Evolutionary conservation across 495 filamentous ascomycete genomes (phyloP).

Genomic region (Tuber aestivum): DNA sequence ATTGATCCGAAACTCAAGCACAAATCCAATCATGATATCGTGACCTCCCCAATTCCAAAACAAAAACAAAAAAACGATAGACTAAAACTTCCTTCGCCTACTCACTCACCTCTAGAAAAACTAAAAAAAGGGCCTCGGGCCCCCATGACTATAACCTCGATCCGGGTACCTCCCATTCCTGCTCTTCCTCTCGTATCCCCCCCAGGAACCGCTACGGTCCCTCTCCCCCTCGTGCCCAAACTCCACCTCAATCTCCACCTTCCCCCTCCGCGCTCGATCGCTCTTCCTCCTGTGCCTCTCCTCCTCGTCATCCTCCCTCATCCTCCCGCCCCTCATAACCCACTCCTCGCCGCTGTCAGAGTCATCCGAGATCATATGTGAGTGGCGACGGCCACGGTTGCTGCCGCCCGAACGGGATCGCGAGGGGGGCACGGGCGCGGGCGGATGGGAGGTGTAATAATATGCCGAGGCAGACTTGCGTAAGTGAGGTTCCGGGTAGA

Average conservation of each 20-base stretch:
- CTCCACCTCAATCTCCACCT: background rate
- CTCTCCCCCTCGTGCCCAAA: background rate
- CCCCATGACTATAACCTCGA: background rate
- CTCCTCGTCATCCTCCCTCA: background rate
- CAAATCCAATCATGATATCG: constrained; percentile 4
- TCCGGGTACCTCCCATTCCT: background rate
- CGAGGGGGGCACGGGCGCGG: constrained; percentile 13
- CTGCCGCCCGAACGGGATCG: constrained; percentile 27
- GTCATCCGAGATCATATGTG: background rate
- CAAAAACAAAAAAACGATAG: background rate
- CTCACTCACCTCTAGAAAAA: background rate
- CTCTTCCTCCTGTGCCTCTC: background rate
- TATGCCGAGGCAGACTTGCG: constrained; percentile 31
- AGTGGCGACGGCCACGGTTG: background rate
- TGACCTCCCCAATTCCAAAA: background rate
- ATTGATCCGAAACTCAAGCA: background rate
- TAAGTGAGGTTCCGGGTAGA: constrained; percentile 21
- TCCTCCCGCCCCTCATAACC: background rate
- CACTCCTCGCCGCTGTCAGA: background rate
- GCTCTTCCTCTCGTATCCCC: background rate
- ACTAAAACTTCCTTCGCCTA: background rate
- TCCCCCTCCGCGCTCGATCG: background rate
- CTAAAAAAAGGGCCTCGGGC: background rate
- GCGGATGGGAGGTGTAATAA: constrained; percentile 21
- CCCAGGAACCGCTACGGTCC: background rate